phyloP scores from a whole-genome alignment of 345 rosid genomes.

The Pistacia integerrima region DNA sequence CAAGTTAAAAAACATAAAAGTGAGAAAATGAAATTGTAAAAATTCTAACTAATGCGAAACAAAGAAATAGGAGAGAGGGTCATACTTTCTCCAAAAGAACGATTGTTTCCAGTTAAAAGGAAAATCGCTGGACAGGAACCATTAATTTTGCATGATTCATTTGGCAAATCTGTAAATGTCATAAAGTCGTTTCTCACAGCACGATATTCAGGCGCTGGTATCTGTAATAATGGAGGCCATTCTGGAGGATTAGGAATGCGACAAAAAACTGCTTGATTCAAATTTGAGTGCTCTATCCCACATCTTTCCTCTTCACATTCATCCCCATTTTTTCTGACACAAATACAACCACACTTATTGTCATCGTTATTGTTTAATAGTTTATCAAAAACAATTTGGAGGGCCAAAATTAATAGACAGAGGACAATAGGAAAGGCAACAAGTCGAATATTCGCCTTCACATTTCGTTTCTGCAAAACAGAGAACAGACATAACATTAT shows the following conservation, averaged over 20 bases:
- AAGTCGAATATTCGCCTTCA: constrained; percentile 63
- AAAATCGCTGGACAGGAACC: constrained; percentile 75
- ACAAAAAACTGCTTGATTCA: constrained; percentile 55
- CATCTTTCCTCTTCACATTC: constrained; percentile 51
- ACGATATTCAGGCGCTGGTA: constrained; percentile 65
- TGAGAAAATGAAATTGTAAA: constrained; percentile 8
- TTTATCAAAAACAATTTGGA: constrained; percentile 33
- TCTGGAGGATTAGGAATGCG: constrained; percentile 55
- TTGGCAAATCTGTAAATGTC: constrained; percentile 48
- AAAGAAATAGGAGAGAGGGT: constrained; percentile 11
- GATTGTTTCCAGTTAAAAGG: constrained; percentile 72
- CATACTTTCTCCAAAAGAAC: constrained; percentile 65
- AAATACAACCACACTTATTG: constrained; percentile 60
- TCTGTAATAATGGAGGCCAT: constrained; percentile 84
- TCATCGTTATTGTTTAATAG: constrained; percentile 15
- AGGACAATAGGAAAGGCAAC: constrained; percentile 69
- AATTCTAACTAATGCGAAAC: background rate
- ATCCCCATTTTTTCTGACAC: constrained; percentile 43
- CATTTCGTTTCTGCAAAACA: constrained; percentile 65
- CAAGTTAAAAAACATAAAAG: background rate
- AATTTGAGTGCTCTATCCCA: constrained; percentile 58
- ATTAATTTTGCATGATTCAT: constrained; percentile 62
- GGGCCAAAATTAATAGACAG: constrained; percentile 47
- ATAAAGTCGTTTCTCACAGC: constrained; percentile 48
- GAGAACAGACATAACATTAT: background rate